Evolutionary conservation across 2,329 filamentous ascomycete genomes (phyloP).

Genomic region (Sporothrix mexicana): DNA sequence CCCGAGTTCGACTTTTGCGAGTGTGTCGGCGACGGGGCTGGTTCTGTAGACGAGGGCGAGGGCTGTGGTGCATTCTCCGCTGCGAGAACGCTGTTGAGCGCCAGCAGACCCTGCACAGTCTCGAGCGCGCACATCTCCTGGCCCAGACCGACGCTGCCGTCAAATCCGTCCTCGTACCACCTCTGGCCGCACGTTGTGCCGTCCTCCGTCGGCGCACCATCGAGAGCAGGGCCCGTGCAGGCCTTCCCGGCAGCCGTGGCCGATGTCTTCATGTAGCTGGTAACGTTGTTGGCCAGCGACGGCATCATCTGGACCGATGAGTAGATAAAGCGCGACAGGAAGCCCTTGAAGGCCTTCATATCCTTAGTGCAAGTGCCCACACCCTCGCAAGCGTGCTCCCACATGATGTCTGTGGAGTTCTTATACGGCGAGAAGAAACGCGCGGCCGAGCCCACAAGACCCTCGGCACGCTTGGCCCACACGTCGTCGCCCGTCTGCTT

Average conservation of each 20-base stretch:
- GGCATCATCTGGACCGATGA: constrained; percentile 63
- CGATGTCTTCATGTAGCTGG: constrained; percentile 56
- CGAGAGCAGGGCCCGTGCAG: constrained; percentile 58
- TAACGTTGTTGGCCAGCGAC: constrained; percentile 55
- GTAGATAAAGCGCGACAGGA: constrained; percentile 69
- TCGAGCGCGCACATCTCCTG: constrained; percentile 71
- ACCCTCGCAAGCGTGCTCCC: constrained; percentile 69
- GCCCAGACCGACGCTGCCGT: constrained; percentile 62
- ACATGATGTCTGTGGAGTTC: constrained; percentile 66
- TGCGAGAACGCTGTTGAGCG: constrained; percentile 34
- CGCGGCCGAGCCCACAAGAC: constrained; percentile 57
- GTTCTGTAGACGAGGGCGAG: constrained; percentile 9
- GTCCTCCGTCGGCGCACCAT: constrained; percentile 40
- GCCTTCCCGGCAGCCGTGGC: constrained; percentile 61
- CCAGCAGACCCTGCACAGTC: constrained; percentile 64
- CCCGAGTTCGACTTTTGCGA: constrained; percentile 35
- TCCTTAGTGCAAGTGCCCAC: constrained; percentile 64
- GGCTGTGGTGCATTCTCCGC: background rate
- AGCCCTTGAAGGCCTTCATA: constrained; percentile 72
- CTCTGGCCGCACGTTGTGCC: constrained; percentile 64
- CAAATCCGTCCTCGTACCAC: constrained; percentile 65
- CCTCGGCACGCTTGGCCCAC: constrained; percentile 60
- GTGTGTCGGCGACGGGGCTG: constrained; percentile 27
- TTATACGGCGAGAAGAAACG: constrained; percentile 59
- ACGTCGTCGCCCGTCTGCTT: constrained; percentile 60